Percentiles rank a stretch among this genome's conserved stretches.
Conservation (phyloP, 192 early-diverging fungal species). For the Pilaira anomala region DNA sequence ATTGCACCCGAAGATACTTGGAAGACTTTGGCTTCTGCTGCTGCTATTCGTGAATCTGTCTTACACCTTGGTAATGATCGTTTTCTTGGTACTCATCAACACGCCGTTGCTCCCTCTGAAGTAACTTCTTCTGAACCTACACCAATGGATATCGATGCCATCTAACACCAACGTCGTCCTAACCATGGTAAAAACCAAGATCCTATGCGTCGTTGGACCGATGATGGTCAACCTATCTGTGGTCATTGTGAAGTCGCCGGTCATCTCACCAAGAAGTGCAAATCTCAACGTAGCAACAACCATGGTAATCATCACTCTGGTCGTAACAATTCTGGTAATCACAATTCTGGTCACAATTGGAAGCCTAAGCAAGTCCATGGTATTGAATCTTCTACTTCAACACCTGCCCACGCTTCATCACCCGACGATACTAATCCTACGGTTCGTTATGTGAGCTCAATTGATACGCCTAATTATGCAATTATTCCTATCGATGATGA, state of each 20-base stretch:
- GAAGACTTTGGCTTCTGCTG: too few relatives aligned
- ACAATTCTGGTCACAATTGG: too few relatives aligned
- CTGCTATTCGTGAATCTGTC: too few relatives aligned
- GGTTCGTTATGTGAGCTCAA: too few relatives aligned
- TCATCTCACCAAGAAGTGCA: constrained; percentile 2
- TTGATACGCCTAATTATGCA: background rate
- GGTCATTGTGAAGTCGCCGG: background rate
- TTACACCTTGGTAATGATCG: too few relatives aligned
- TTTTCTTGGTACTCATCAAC: too few relatives aligned
- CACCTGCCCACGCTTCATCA: too few relatives aligned
- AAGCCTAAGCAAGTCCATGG: too few relatives aligned
- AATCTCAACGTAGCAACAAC: background rate
- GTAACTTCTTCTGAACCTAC: background rate
- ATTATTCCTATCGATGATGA: background rate
- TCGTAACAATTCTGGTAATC: background rate
- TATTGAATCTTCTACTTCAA: too few relatives aligned
- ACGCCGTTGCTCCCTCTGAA: too few relatives aligned
- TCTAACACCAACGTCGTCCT: background rate
- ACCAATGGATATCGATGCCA: background rate
- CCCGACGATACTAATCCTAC: too few relatives aligned
- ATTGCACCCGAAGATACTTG: too few relatives aligned
- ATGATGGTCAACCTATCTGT: background rate
- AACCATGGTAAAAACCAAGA: background rate
- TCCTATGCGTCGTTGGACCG: background rate
- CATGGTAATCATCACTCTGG: background rate